Percentiles rank a stretch among this genome's conserved stretches.
Conservation (phyloP, 2,329 filamentous ascomycete genomes). For the Pseudofabraea citricarpa region DNA sequence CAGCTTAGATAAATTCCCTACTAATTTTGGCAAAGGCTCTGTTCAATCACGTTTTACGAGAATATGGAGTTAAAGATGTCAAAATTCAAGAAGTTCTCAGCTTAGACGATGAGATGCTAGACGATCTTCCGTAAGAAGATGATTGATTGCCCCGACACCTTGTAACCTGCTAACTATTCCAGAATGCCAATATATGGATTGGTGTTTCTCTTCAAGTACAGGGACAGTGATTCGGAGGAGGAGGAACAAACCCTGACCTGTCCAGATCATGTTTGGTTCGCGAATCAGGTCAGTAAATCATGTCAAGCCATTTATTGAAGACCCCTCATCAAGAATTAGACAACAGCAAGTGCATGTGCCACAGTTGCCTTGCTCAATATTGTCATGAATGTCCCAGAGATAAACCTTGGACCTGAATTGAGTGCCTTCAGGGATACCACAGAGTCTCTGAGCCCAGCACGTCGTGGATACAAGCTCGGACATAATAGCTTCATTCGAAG, state of each 20-base stretch:
- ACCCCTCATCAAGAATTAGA: too few species aligned
- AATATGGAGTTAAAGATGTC: slow-evolving; percentile 70
- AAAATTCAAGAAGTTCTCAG: slow-evolving; percentile 73
- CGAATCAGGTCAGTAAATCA: slow-evolving; percentile 70
- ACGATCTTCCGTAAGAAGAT: slow-evolving; percentile 54
- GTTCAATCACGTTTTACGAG: slow-evolving; percentile 79
- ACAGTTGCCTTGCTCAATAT: slow-evolving; percentile 93
- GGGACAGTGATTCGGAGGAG: slow-evolving; percentile 37
- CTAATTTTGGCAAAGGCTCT: slow-evolving; percentile 51
- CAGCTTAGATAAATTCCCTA: not conserved
- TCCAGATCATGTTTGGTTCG: slow-evolving; percentile 78
- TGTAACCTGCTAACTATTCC: slow-evolving; percentile 22
- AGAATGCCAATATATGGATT: slow-evolving; percentile 75
- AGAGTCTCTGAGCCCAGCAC: slow-evolving; percentile 58
- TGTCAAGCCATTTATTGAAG: too few species aligned
- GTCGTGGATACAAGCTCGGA: slow-evolving; percentile 72
- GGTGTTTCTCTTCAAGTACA: slow-evolving; percentile 82
- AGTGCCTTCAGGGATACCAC: slow-evolving; percentile 70
- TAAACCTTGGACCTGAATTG: slow-evolving; percentile 68
- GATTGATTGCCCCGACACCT: not conserved
- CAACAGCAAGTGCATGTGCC: slow-evolving; percentile 79
- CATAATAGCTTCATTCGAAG: slow-evolving; percentile 71
- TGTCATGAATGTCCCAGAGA: slow-evolving; percentile 70
- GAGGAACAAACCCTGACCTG: slow-evolving; percentile 50
- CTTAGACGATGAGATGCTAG: slow-evolving; percentile 62